A percentile compares a stretch with the other conserved stretches of the same genome.
Evolutionary conservation across 2,329 filamentous ascomycete genomes (phyloP).

Genomic region (Fusarium multiceps): DNA sequence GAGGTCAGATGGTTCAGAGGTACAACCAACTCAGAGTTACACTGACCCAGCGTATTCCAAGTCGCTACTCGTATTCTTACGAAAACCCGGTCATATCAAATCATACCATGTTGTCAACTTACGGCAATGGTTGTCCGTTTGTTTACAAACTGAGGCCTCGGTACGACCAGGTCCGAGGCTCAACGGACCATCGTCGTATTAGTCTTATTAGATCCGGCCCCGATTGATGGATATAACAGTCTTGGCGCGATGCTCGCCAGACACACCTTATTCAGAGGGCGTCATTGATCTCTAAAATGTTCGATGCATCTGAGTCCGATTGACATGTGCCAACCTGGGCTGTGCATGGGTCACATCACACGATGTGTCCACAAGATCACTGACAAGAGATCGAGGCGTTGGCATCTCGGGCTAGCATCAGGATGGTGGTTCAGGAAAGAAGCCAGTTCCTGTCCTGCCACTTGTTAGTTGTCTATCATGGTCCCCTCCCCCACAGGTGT

Average conservation of each 20-base stretch:
- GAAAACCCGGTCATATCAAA: not conserved
- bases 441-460: slow-evolving; percentile 17
- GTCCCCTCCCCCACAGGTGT: slow-evolving; percentile 38
- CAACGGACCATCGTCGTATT: not conserved
- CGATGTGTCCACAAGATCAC: slow-evolving; percentile 28
- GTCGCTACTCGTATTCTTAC: not conserved
- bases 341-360: slow-evolving; percentile 21
- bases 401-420: slow-evolving; percentile 18
- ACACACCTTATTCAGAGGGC: slow-evolving; percentile 1
- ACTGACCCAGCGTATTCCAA: not conserved
- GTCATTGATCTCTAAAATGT: slow-evolving; percentile 10
- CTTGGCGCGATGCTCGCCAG: not conserved
- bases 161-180: slow-evolving; percentile 2
- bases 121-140: not conserved
- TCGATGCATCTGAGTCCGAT: slow-evolving; percentile 2
- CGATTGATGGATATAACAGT: not conserved
- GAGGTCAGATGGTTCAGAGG: not conserved
- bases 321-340: slow-evolving; percentile 28
- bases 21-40: not conserved
- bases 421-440: slow-evolving; percentile 10
- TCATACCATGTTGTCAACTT: not conserved
- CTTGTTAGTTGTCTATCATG: slow-evolving; percentile 14
- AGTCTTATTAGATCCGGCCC: not conserved
- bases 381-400: slow-evolving; percentile 18
- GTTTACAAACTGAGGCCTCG: not conserved